Base-by-base conservation (phyloP, 2,329 filamentous ascomycete genomes). In the Penicillium crustosum region DNA sequence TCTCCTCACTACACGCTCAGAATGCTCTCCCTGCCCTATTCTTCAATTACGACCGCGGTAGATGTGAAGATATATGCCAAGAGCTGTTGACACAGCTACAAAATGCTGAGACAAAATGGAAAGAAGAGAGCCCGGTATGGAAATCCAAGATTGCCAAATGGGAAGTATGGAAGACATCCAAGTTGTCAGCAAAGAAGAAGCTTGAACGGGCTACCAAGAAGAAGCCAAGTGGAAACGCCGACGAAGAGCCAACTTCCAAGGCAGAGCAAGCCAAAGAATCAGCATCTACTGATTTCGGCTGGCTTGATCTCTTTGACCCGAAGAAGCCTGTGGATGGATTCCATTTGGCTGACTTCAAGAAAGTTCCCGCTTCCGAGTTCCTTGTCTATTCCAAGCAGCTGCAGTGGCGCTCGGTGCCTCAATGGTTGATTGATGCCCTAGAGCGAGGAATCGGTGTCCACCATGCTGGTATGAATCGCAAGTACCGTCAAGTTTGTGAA, bases 391-490 rank as follows among this genome's bases (percentile, higher is more conserved):
- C 86, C 17, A 66, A 74, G 17, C 76, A 83, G 29, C 75, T 90
- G 6, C 73, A 76, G n/a, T 73, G 74, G 45, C 82, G 82, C 49
- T 75, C 78, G 15, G 77, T 87, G 21, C 48, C 57, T 12, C 17
- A 61, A 17, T 62, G 61, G 59, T 70, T 92, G 9, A 79, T 90
- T 21, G 75, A 82, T 10, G 85, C 85, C 2, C 77, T 93, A 1
- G 78, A 78, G 57, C 79, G 89, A 55, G 90, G 90, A 21, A 79
- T 93, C 19, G 90, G 88, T 33, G 84, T 93, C 7, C 89, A 93
- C 74, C 90, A 93, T 68, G 83, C 89, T 19, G 89, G 90, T 74
- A 86, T 93, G 86, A 93, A 92, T 68, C 81, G 88, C 49, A 84
- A 85, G 61, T 93, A 93, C 68, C 84, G 90, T 38, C 89, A 91